Conservation (phyloP, 2,329 filamentous ascomycete species). For the Diaporthe velutina region DNA sequence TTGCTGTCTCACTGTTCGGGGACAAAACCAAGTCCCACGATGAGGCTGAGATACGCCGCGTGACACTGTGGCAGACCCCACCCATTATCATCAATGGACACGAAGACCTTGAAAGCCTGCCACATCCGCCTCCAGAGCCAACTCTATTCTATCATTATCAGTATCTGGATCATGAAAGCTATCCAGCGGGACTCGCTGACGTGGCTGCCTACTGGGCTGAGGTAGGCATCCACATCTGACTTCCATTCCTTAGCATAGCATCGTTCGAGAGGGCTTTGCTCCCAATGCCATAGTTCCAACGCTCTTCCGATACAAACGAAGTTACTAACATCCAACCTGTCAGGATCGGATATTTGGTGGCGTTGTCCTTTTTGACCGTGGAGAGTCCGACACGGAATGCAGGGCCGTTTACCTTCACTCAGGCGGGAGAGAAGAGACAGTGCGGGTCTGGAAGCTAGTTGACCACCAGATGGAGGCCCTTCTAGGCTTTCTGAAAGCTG, state of each 20-base stretch:
- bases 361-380: slow-evolving; percentile 1
- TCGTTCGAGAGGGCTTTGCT: neutral
- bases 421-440: neutral
- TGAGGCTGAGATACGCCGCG: neutral
- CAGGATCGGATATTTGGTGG: slow-evolving; percentile 9
- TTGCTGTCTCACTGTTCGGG: neutral
- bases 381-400: slow-evolving; percentile 2
- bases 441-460: slow-evolving; percentile 4
- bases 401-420: neutral
- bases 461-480: neutral
- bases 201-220: slow-evolving; percentile 1
- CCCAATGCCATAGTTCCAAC: neutral
- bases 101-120: neutral
- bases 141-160: neutral
- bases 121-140: neutral
- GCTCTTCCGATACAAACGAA: neutral
- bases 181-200: slow-evolving; percentile 4
- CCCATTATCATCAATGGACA: neutral
- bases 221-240: neutral
- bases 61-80: neutral
- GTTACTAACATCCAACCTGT: neutral
- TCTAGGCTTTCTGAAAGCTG: neutral
- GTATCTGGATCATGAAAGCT: neutral
- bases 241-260: neutral
- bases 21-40: neutral